A percentile compares a stretch with the other conserved stretches of the same genome.
phyloP scores from a whole-genome alignment of 2,329 filamentous ascomycete genomes.

The Aureobasidium leucospermi region DNA sequence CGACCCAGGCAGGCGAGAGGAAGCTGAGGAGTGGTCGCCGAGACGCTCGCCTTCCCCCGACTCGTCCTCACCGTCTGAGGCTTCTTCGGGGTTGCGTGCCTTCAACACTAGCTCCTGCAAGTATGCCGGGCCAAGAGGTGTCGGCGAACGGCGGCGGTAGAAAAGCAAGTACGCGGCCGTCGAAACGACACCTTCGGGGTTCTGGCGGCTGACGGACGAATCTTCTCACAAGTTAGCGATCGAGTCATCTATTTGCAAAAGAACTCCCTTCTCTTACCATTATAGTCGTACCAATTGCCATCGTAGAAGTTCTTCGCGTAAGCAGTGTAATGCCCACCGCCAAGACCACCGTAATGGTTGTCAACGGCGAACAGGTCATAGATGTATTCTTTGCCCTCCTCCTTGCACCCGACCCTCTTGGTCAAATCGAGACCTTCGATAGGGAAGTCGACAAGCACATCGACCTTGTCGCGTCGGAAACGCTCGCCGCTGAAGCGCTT shows the following conservation, averaged over 20 bases:
- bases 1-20: conserved; percentile 82
- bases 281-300: conserved; percentile 89
- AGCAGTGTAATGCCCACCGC: conserved; percentile 93
- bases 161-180: conserved; percentile 85
- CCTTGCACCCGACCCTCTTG: conserved; percentile 68
- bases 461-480: conserved; percentile 80
- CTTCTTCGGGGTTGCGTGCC: conserved; percentile 45
- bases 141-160: conserved; percentile 76
- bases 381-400: conserved; percentile 71
- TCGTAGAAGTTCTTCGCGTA: conserved; percentile 89
- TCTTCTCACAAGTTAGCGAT: conserved; percentile 41
- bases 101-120: conserved; percentile 64
- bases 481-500: conserved; percentile 89
- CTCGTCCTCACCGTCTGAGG: conserved; percentile 35
- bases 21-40: conserved; percentile 83
- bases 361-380: conserved; percentile 96
- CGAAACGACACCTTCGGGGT: conserved; percentile 60
- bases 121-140: conserved; percentile 69
- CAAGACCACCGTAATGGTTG: conserved; percentile 88
- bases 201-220: conserved; percentile 59
- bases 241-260: background rate
- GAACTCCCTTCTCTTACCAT: conserved; percentile 56
- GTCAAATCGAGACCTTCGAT: conserved; percentile 79
- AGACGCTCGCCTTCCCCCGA: conserved; percentile 51
- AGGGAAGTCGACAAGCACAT: conserved; percentile 85